Conservation (phyloP, 371 early-diverging fungal genomes). For the Mortierella sp. region DNA sequence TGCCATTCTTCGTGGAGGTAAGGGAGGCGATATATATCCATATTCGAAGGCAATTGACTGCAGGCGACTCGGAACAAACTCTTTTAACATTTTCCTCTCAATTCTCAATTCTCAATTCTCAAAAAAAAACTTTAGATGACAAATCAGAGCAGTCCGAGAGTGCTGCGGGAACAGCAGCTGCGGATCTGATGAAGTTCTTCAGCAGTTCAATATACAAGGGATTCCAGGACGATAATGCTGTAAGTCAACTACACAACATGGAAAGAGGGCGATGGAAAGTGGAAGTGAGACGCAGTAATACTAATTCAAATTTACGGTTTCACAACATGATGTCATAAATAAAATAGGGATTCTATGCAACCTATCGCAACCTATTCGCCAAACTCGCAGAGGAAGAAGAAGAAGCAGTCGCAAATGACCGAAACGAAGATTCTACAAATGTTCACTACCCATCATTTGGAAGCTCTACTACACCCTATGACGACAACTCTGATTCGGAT, state of each 20-base stretch:
- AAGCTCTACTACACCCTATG: conserved; percentile 62
- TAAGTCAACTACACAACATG: conserved; percentile 15
- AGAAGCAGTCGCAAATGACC: conserved; percentile 67
- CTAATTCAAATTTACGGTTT: neutral
- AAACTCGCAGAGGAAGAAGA: conserved; percentile 85
- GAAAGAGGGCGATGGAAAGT: no score
- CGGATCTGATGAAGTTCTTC: conserved; percentile 80
- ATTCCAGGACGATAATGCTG: conserved; percentile 72
- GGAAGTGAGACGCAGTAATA: no score
- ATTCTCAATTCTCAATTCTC: no score
- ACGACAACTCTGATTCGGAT: conserved; percentile 47
- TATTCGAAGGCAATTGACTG: no score
- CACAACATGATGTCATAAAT: conserved; percentile 13
- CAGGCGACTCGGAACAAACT: no score
- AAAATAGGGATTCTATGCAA: conserved; percentile 80
- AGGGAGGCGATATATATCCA: conserved; percentile 7
- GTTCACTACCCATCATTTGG: conserved; percentile 74
- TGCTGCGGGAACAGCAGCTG: conserved; percentile 68
- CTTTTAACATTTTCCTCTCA: no score
- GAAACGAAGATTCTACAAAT: conserved; percentile 41
- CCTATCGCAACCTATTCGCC: conserved; percentile 85
- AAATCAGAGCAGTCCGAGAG: conserved; percentile 49
- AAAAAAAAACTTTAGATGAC: conserved; percentile 24
- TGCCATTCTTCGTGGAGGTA: conserved; percentile 82
- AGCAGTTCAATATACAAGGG: conserved; percentile 73